These are phyloP conservation scores for Skeletonema potamos DNA, from an alignment of 108 stramenopile genomes.

Conservation along the genomic window DNA sequence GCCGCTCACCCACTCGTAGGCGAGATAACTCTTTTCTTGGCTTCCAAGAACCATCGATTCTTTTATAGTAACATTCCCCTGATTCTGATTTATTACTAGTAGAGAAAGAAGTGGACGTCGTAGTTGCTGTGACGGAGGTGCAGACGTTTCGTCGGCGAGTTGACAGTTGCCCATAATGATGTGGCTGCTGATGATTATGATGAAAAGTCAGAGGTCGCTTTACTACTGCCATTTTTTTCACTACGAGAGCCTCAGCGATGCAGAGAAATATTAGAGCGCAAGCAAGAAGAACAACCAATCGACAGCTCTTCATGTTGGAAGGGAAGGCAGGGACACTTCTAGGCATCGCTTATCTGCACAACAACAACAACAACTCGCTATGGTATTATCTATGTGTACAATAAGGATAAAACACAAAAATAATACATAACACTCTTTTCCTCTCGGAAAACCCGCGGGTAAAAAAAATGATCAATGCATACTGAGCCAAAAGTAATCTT, in stretches of 20 bases:
- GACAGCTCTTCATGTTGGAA: too few species aligned
- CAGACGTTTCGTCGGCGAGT: neutral
- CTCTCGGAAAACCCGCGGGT: too few species aligned
- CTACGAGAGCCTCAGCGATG: neutral
- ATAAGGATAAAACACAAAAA: too few species aligned
- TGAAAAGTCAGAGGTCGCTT: neutral
- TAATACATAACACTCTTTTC: too few species aligned
- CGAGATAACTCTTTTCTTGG: conserved; percentile 54
- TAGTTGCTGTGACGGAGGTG: neutral
- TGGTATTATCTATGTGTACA: too few species aligned
- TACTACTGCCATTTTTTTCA: neutral
- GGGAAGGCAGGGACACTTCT: too few species aligned
- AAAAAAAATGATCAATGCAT: too few species aligned
- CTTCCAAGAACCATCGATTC: conserved; percentile 53
- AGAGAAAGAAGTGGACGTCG: neutral
- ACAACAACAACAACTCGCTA: too few species aligned
- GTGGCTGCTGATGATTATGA: neutral
- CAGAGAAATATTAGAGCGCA: neutral
- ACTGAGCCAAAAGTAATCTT: too few species aligned
- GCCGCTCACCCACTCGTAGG: conserved; percentile 60
- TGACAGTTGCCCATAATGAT: too few species aligned
- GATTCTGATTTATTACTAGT: neutral
- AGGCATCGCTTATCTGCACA: too few species aligned
- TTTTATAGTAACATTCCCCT: conserved; percentile 28
- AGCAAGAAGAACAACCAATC: neutral